These are phyloP conservation scores for Daldinia decipiens DNA, from an alignment of 495 filamentous ascomycete genomes.

Conservation along the genomic window DNA sequence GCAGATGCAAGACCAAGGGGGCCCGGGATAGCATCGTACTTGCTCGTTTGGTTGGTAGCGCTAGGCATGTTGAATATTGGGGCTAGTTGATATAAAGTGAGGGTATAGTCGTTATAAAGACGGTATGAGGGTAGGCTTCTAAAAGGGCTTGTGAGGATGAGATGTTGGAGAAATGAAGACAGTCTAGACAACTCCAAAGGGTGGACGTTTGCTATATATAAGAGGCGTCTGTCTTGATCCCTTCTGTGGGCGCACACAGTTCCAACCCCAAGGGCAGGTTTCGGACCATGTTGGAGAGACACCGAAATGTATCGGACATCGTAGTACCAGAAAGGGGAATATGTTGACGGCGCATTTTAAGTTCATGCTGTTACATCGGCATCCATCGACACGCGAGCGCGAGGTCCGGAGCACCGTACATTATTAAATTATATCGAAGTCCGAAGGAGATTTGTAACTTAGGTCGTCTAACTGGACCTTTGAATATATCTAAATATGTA, in stretches of 20 bases:
- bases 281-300: slow-evolving; percentile 63
- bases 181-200: not conserved
- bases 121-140: not conserved
- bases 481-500: slow-evolving; percentile 5
- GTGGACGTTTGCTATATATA: slow-evolving; percentile 41
- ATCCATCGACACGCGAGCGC: slow-evolving; percentile 29
- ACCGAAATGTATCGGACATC: slow-evolving; percentile 55
- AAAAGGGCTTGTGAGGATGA: not conserved
- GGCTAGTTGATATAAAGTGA: not conserved
- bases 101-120: not conserved
- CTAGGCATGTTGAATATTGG: slow-evolving; percentile 53
- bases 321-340: slow-evolving; percentile 33
- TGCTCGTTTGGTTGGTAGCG: slow-evolving; percentile 46
- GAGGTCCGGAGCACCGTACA: slow-evolving; percentile 41
- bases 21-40: slow-evolving; percentile 59
- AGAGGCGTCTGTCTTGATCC: slow-evolving; percentile 7
- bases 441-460: not conserved
- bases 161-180: not conserved
- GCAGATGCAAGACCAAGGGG: slow-evolving; percentile 60
- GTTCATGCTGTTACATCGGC: slow-evolving; percentile 17
- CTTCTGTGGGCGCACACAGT: not conserved
- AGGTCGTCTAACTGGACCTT: not conserved
- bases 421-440: slow-evolving; percentile 1
- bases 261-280: slow-evolving; percentile 15
- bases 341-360: slow-evolving; percentile 24